Evolutionary conservation across 352 stramenopile genomes (phyloP).

Genomic region (Globisporangium emineosum): DNA sequence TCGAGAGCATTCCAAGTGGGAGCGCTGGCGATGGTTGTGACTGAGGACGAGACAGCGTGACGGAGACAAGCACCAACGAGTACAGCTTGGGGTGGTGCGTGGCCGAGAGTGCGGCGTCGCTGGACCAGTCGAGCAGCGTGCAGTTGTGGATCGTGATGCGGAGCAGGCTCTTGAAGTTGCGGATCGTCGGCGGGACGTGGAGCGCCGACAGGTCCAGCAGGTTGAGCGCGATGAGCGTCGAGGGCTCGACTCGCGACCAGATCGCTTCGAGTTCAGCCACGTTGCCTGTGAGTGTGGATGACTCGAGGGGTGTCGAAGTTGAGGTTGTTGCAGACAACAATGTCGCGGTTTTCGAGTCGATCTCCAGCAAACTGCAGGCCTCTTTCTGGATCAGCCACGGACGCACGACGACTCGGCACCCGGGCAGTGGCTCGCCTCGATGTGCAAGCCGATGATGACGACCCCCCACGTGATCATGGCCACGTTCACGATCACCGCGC

Average conservation of each 20-base stretch:
- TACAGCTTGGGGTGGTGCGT: slow-evolving; percentile 5
- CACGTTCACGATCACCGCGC: background rate
- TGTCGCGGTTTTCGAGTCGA: background rate
- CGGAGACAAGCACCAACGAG: background rate
- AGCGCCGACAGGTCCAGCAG: background rate
- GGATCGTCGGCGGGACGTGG: slow-evolving; percentile 1
- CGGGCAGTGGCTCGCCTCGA: background rate
- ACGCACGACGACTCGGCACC: slow-evolving; percentile 16
- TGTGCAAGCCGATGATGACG: slow-evolving; percentile 1
- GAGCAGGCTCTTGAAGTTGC: slow-evolving; percentile 1
- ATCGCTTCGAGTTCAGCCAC: slow-evolving; percentile 2
- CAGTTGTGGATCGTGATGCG: slow-evolving; percentile 2
- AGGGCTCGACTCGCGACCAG: slow-evolving; percentile 1
- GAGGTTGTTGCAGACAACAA: background rate
- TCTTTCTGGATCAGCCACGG: slow-evolving; percentile 12
- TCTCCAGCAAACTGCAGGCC: slow-evolving; percentile 4
- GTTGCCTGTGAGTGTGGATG: background rate
- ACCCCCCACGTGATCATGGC: background rate
- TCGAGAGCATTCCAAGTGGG: background rate
- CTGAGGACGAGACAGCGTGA: background rate
- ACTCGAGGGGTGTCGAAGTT: background rate
- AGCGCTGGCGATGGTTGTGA: background rate
- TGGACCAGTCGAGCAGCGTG: background rate
- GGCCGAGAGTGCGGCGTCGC: background rate
- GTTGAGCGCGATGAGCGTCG: background rate